A percentile compares a stretch with the other conserved stretches of the same genome.
Conservation (phyloP, 139 green algal genomes). For the Marvania coccoides region DNA sequence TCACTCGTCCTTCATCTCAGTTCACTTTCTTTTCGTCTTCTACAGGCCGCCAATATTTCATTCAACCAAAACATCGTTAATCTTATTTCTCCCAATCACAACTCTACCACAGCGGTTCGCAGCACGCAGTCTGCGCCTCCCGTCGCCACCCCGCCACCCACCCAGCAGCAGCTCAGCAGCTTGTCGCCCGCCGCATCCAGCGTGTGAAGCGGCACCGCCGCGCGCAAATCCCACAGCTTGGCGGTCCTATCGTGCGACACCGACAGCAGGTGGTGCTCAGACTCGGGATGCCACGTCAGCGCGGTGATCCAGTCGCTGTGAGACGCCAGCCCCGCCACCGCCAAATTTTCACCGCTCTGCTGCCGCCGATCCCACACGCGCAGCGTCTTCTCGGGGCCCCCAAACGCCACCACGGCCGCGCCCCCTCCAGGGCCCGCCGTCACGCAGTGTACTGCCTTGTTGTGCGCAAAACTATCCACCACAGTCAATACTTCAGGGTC, state of each 20-base stretch:
- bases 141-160: neutral
- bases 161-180: conserved; percentile 19
- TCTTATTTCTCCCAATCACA: no score
- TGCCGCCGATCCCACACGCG: conserved; percentile 69
- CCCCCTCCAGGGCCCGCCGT: neutral
- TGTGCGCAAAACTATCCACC: conserved; percentile 54
- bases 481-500: conserved; percentile 43
- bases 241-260: conserved; percentile 41
- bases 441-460: conserved; percentile 63
- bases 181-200: conserved; percentile 41
- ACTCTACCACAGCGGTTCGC: neutral
- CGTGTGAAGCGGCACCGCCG: conserved; percentile 45
- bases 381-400: conserved; percentile 52
- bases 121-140: conserved; percentile 21
- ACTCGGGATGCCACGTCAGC: conserved; percentile 55
- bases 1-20: no score
- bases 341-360: conserved; percentile 34
- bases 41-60: no score
- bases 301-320: conserved; percentile 63
- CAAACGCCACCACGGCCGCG: conserved; percentile 57
- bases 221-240: conserved; percentile 61
- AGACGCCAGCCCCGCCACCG: conserved; percentile 10
- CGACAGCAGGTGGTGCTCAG: conserved; percentile 54
- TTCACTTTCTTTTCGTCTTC: no score
- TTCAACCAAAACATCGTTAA: no score